Evolutionary conservation across 768 basidiomycete species (phyloP).

Genomic region (Mrakia gelida): DNA sequence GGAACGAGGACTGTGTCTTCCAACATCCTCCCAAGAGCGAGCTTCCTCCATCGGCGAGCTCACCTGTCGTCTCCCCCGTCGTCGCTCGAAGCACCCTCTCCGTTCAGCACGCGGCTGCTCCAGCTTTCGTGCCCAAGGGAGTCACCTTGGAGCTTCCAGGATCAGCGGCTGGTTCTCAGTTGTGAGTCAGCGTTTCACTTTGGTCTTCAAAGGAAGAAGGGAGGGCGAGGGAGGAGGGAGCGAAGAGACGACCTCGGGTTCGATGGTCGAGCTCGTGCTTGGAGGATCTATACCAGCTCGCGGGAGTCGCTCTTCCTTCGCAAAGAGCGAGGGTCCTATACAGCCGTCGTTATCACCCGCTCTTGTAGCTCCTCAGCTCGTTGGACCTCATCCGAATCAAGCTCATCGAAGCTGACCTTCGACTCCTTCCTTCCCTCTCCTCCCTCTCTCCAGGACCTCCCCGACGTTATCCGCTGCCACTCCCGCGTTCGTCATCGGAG

Average conservation of each 20-base stretch:
- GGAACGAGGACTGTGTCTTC: background rate
- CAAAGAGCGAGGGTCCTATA: too few species aligned
- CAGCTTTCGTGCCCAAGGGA: constrained; percentile 15
- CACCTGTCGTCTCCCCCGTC: background rate
- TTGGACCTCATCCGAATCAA: background rate
- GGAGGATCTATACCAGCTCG: background rate
- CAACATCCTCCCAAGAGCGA: background rate
- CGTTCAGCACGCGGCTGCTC: constrained; percentile 12
- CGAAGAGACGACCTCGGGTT: background rate
- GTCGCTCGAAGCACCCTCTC: background rate
- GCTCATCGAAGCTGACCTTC: background rate
- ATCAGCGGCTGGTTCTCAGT: background rate
- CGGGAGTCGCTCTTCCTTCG: background rate
- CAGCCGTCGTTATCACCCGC: background rate
- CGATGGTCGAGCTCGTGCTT: background rate
- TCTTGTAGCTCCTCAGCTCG: too few species aligned
- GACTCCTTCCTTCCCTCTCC: background rate
- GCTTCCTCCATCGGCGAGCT: constrained; percentile 14
- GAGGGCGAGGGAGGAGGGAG: background rate
- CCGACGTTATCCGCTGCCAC: constrained; percentile 24
- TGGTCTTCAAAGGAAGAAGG: background rate
- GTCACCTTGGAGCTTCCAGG: background rate
- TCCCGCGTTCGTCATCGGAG: constrained; percentile 25
- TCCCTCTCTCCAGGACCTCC: constrained; percentile 3
- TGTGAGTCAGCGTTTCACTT: background rate